Base-by-base conservation (phyloP, 2,329 filamentous ascomycete genomes). In the Pseudogymnoascus sp. region DNA sequence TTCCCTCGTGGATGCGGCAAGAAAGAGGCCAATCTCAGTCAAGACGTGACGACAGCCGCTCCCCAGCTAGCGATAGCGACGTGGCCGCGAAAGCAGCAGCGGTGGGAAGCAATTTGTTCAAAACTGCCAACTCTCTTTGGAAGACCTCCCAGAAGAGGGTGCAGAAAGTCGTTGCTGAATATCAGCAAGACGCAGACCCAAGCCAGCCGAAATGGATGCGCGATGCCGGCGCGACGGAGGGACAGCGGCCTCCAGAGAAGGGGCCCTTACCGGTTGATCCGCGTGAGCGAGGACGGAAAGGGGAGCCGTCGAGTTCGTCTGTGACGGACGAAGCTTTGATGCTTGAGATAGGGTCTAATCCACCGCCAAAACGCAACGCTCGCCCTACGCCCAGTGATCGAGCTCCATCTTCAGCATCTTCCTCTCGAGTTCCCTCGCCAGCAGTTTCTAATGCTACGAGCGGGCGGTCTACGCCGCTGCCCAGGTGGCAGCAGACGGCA, bases 181-280 rank as follows among this genome's bases (percentile, higher is more conserved):
- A 97, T 63, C 84, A 88, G 66, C 81, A 82, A 41, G 87, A 86
- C n/a, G 78, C 65, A 4, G 92, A 96, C 70, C 81, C 88, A 2
- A 89, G 74, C 69, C 90, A 96, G 71, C 94, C 94, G 0, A 94
- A 90, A 71, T 99, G 94, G 94, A 96, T 99, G 93, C 86, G 88
- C 68, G 88, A 92, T 62, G 81, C 85, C 40, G 64, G 63, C 66
- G 35, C 70, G 63, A 3, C 47, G 33, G 67, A 71, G 63, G 61
- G 68, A 65, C 68, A 70, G 17, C 21, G 60, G 17, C 40, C 78
- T 61, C 77, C 80, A 2, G 65, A 65, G 15, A 75, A 73, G 36
- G 66, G 66, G 33, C 74, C 70, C 67, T 70, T 68, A 44, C 64
- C 70, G 37, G 71, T 73, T 58, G 66, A 75, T 66, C 64, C 69